Percentiles rank a stretch among this genome's conserved stretches.
Evolutionary conservation across 352 stramenopile species (phyloP).

Genomic region (Globisporangium solare): DNA sequence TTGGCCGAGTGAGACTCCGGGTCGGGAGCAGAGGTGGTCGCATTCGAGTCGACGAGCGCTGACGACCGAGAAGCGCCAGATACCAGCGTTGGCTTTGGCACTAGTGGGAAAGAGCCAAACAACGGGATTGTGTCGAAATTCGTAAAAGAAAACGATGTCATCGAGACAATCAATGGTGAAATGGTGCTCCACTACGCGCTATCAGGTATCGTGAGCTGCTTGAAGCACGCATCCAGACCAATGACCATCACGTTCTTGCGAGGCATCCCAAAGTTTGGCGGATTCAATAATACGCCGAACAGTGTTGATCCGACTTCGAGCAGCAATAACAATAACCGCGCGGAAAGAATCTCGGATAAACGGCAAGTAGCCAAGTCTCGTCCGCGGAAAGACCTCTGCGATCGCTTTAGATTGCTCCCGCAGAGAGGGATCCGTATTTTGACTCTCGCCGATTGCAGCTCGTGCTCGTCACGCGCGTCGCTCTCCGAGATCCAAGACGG

Average conservation of each 20-base stretch:
- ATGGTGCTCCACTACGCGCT: slow-evolving; percentile 31
- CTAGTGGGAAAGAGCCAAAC: not conserved
- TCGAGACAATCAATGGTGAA: slow-evolving; percentile 49
- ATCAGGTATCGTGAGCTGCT: slow-evolving; percentile 19
- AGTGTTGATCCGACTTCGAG: not conserved
- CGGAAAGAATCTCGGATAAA: not conserved
- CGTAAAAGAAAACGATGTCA: slow-evolving; percentile 22
- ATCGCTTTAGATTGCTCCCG: slow-evolving; percentile 40
- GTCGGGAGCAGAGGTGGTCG: slow-evolving; percentile 24
- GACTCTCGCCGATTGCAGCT: slow-evolving; percentile 31
- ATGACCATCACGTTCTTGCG: slow-evolving; percentile 46
- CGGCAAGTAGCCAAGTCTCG: slow-evolving; percentile 6
- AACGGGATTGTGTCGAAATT: not conserved
- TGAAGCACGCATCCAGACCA: slow-evolving; percentile 39
- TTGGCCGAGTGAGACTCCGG: slow-evolving; percentile 20
- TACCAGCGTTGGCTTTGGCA: not conserved
- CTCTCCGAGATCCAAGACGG: slow-evolving; percentile 30
- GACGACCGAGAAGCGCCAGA: slow-evolving; percentile 8
- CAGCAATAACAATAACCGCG: slow-evolving; percentile 6
- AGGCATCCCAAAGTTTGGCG: slow-evolving; percentile 25
- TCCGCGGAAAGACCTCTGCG: slow-evolving; percentile 29
- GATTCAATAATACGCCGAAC: slow-evolving; percentile 4
- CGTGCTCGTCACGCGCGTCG: slow-evolving; percentile 25
- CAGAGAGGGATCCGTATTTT: slow-evolving; percentile 32
- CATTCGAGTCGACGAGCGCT: slow-evolving; percentile 5